Conservation (phyloP, 768 basidiomycete species). For the Rhizopogon roseolus region DNA sequence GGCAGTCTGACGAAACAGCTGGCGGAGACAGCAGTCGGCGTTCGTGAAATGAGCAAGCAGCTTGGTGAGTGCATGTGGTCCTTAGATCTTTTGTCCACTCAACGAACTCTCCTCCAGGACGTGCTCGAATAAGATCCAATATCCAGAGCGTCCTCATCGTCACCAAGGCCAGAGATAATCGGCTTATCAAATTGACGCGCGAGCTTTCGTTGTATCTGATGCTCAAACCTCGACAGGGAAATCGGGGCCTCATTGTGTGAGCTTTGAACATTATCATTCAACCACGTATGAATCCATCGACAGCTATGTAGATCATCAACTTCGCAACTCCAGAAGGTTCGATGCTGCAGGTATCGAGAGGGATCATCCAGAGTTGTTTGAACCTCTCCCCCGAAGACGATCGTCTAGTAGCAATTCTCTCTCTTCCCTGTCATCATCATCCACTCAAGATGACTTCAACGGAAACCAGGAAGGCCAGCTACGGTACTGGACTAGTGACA, state of each 20-base stretch:
- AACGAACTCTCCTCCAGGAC: slow-evolving; percentile 45
- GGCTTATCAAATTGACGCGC: slow-evolving; percentile 90
- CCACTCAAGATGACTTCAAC: slow-evolving; percentile 33
- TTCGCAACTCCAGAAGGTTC: slow-evolving; percentile 85
- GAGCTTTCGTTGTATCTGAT: slow-evolving; percentile 94
- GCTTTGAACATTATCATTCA: slow-evolving; percentile 19
- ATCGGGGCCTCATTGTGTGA: slow-evolving; percentile 85
- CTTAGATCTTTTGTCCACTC: slow-evolving; percentile 7
- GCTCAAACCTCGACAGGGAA: slow-evolving; percentile 67
- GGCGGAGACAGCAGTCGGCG: slow-evolving; percentile 95
- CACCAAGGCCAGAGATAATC: slow-evolving; percentile 96
- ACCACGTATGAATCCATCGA: slow-evolving; percentile 8
- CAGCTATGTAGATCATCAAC: slow-evolving; percentile 93
- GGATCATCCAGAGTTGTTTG: slow-evolving; percentile 85
- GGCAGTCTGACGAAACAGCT: slow-evolving; percentile 86
- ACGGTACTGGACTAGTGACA: slow-evolving; percentile 94
- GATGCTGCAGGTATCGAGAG: slow-evolving; percentile 85
- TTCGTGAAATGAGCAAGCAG: slow-evolving; percentile 98
- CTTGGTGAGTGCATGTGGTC: slow-evolving; percentile 56
- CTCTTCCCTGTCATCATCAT: slow-evolving; percentile 50
- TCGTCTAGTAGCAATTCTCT: slow-evolving; percentile 63
- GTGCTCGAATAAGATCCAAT: slow-evolving; percentile 85
- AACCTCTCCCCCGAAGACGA: slow-evolving; percentile 70
- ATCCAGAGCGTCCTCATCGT: slow-evolving; percentile 93
- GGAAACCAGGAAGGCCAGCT: slow-evolving; percentile 78